Conservation (phyloP, 2,329 filamentous ascomycete genomes). For the Alternaria longipes region DNA sequence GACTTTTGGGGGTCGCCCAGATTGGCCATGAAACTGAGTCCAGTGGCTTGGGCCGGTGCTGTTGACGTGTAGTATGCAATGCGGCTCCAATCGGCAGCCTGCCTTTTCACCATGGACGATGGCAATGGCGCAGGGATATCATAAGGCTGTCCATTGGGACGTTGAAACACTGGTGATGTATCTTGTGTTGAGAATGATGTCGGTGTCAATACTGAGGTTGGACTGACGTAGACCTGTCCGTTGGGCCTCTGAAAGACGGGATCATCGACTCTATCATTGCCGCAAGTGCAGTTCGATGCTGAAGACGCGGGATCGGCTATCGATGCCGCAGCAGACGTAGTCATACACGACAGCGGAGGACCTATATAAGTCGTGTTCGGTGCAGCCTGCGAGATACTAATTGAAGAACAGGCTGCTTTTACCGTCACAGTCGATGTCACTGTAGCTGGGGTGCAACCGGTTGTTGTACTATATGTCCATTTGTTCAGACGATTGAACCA, state of each 20-base stretch:
- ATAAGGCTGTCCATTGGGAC: not conserved
- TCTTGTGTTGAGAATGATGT: not conserved
- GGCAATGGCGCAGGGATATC: not conserved
- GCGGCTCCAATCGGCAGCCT: conserved; percentile 52
- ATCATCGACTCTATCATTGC: not conserved
- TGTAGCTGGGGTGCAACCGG: conserved; percentile 15
- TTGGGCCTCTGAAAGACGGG: conserved; percentile 4
- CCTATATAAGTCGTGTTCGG: conserved; percentile 17
- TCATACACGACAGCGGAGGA: conserved; percentile 16
- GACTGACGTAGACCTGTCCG: conserved; percentile 2
- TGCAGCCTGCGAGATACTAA: not conserved
- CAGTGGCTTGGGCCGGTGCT: conserved; percentile 55
- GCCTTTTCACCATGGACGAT: conserved; percentile 1
- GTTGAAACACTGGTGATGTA: not conserved
- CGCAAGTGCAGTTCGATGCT: conserved; percentile 2
- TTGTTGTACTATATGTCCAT: conserved; percentile 14
- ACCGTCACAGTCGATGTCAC: conserved; percentile 23
- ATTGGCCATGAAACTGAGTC: conserved; percentile 68
- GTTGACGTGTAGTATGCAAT: conserved; percentile 60
- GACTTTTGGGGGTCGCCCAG: conserved; percentile 63
- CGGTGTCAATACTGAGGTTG: not conserved
- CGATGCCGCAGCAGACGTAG: conserved; percentile 5
- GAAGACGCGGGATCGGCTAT: not conserved
- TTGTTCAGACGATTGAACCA: not conserved
- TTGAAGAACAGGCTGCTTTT: conserved; percentile 20